A percentile compares a stretch with the other conserved stretches of the same genome.
Evolutionary conservation across 345 rosid species (phyloP).

Genomic region (Mangifera indica): DNA sequence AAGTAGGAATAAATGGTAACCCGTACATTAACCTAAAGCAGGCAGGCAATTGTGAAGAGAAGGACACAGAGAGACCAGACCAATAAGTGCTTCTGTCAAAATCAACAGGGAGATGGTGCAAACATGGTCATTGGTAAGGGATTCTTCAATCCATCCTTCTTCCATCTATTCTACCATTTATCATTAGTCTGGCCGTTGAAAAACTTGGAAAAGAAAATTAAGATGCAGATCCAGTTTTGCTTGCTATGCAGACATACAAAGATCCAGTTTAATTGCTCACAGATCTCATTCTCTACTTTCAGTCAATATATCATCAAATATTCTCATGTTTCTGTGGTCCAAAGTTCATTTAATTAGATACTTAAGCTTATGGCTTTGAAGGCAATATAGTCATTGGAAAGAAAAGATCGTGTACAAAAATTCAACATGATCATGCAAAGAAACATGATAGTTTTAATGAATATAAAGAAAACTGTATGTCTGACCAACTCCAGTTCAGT

Average conservation of each 20-base stretch:
- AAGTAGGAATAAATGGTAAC: background rate
- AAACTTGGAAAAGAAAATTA: background rate
- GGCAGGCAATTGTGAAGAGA: background rate
- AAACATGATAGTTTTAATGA: background rate
- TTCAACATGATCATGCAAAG: background rate
- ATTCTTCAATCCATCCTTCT: background rate
- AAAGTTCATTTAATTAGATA: background rate
- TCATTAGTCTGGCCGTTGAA: background rate
- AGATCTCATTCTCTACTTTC: background rate
- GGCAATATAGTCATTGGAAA: background rate
- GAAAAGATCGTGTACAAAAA: background rate
- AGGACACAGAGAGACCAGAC: background rate
- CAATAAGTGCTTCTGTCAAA: background rate
- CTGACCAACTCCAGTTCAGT: background rate
- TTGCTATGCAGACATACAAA: no score
- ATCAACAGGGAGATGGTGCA: background rate
- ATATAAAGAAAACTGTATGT: background rate
- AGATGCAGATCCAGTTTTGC: background rate
- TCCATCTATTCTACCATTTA: background rate
- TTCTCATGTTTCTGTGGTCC: background rate
- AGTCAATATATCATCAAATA: background rate
- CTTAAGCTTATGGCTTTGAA: background rate
- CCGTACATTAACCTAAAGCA: background rate
- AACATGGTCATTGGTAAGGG: background rate
- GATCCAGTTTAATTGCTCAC: background rate